Percentiles rank a stretch among this genome's conserved stretches.
Conservation (phyloP, 208 protist species). For the Leishmania major region DNA sequence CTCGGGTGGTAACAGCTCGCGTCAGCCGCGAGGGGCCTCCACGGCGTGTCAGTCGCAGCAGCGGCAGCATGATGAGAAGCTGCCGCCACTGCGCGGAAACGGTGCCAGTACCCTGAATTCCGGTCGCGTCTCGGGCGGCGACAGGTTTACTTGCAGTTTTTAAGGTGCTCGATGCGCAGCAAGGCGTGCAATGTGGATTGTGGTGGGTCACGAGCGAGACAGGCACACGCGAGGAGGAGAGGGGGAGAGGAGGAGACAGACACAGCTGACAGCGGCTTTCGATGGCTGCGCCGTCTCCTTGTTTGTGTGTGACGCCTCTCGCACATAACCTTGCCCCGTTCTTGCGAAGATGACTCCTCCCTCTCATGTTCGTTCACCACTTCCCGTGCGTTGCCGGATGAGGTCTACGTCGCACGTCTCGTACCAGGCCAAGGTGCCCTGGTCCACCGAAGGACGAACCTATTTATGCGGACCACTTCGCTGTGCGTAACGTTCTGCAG, state of each 20-base stretch:
- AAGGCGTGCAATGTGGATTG: background rate
- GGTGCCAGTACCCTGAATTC: background rate
- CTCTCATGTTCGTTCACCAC: background rate
- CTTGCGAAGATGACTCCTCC: background rate
- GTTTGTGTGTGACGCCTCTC: background rate
- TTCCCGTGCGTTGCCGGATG: background rate
- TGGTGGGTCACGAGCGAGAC: background rate
- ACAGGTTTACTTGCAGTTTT: background rate
- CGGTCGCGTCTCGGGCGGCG: background rate
- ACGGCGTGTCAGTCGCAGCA: background rate
- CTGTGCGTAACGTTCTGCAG: background rate
- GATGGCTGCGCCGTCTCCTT: background rate
- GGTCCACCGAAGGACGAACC: background rate
- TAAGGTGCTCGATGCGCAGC: background rate
- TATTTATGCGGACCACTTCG: background rate
- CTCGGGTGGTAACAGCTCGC: background rate
- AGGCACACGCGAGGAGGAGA: no score
- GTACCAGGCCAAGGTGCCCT: background rate
- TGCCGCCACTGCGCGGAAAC: constrained; percentile 14
- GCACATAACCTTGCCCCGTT: background rate
- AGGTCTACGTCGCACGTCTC: background rate
- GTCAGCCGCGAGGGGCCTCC: constrained; percentile 9
- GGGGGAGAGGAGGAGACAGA: background rate
- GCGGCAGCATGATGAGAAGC: constrained; percentile 12
- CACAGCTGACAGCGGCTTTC: background rate